Evolutionary conservation across 2,329 filamentous ascomycete species (phyloP).

Genomic region (Fusarium sp.): DNA sequence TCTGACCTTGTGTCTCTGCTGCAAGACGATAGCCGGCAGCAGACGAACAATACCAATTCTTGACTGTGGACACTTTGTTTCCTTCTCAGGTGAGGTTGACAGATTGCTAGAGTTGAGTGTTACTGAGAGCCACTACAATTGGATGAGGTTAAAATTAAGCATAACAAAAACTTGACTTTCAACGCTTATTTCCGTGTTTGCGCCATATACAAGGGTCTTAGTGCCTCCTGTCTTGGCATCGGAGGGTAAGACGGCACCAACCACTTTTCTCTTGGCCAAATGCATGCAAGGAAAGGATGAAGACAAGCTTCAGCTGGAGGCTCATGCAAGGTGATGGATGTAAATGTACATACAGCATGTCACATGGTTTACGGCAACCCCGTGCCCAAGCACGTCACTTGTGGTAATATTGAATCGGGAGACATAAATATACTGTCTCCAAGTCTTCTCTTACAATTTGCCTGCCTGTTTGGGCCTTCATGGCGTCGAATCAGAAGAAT

Average conservation of each 20-base stretch:
- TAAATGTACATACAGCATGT: background rate
- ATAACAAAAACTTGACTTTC: slow-evolving; percentile 6
- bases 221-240: slow-evolving; percentile 11
- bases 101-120: background rate
- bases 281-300: background rate
- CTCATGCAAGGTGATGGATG: background rate
- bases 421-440: too few species aligned
- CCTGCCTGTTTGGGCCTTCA: background rate
- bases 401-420: background rate
- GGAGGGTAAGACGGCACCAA: slow-evolving; percentile 21
- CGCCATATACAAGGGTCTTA: slow-evolving; percentile 25
- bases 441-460: background rate
- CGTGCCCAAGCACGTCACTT: slow-evolving; percentile 6
- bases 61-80: background rate
- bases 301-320: slow-evolving; percentile 7
- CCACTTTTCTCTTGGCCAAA: slow-evolving; percentile 5
- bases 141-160: slow-evolving; percentile 20
- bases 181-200: slow-evolving; percentile 24
- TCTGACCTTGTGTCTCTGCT: slow-evolving; percentile 14
- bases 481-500: background rate
- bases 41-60: background rate
- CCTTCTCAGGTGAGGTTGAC: background rate
- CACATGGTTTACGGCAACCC: slow-evolving; percentile 12
- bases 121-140: background rate
- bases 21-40: slow-evolving; percentile 1